A percentile compares a stretch with the other conserved stretches of the same genome.
Evolutionary conservation across 352 stramenopile genomes (phyloP).

Genomic region (Phytophthora palmivora): DNA sequence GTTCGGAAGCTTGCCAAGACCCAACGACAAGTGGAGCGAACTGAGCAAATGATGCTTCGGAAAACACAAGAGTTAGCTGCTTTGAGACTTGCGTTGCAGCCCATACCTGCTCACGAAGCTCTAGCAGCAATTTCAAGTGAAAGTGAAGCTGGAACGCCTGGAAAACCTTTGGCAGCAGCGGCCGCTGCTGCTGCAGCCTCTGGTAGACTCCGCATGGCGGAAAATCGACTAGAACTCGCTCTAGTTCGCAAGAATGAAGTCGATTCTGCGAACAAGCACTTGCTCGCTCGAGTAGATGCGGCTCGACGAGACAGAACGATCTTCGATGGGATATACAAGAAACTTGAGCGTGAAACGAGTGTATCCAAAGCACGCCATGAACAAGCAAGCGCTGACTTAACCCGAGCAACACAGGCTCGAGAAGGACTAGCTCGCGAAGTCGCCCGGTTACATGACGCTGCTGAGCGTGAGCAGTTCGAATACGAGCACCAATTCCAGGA

Average conservation of each 20-base stretch:
- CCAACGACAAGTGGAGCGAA: conserved; percentile 47
- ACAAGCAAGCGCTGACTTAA: conserved; percentile 51
- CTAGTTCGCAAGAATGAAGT: conserved; percentile 86
- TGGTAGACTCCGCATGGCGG: conserved; percentile 58
- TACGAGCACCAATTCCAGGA: conserved; percentile 77
- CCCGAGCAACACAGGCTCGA: conserved; percentile 51
- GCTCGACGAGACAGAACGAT: conserved; percentile 72
- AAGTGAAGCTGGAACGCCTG: conserved; percentile 23
- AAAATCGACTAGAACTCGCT: conserved; percentile 79
- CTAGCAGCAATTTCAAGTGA: conserved; percentile 13
- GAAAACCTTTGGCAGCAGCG: conserved; percentile 28
- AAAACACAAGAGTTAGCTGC: conserved; percentile 58
- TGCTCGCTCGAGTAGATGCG: conserved; percentile 76
- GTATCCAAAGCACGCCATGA: conserved; percentile 60
- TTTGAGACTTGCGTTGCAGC: conserved; percentile 39
- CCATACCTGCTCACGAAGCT: conserved; percentile 26
- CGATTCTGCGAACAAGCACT: conserved; percentile 82
- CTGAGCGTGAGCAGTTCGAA: conserved; percentile 57
- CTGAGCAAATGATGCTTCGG: conserved; percentile 54
- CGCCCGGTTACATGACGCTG: conserved; percentile 49
- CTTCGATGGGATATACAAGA: conserved; percentile 89
- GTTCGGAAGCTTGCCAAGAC: conserved; percentile 56
- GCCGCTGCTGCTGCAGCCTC: conserved; percentile 56
- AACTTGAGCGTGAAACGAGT: conserved; percentile 77
- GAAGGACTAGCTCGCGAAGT: conserved; percentile 58